Evolutionary conservation across 768 basidiomycete genomes (phyloP).

Genomic region (Tylopilus rubrobrunneus): DNA sequence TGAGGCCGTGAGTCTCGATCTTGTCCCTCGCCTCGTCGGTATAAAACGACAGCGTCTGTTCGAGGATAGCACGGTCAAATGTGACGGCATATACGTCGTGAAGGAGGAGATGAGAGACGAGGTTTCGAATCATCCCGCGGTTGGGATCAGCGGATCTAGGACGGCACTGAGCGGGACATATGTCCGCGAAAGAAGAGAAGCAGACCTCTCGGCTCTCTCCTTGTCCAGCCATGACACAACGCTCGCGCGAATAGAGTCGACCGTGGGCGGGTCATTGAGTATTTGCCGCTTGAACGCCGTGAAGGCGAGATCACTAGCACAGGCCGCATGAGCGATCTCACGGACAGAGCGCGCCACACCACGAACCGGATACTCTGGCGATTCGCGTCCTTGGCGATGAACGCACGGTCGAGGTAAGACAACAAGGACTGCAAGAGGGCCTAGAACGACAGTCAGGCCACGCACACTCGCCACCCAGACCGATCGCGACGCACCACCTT

Average conservation of each 20-base stretch:
- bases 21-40: conserved; percentile 42
- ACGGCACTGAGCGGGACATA: neutral
- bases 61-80: conserved; percentile 56
- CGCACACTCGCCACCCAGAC: neutral
- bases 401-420: conserved; percentile 69
- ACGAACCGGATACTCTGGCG: conserved; percentile 45
- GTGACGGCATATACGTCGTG: conserved; percentile 52
- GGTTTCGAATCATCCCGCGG: conserved; percentile 40
- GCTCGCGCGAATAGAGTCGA: conserved; percentile 40
- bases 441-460: conserved; percentile 31
- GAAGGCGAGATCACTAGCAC: conserved; percentile 52
- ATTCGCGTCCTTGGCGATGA: conserved; percentile 42
- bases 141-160: conserved; percentile 34
- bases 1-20: conserved; percentile 27
- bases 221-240: conserved; percentile 49
- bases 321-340: neutral
- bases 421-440: conserved; percentile 57
- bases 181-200: neutral
- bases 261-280: conserved; percentile 45
- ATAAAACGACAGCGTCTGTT: conserved; percentile 52
- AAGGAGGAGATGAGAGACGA: conserved; percentile 55
- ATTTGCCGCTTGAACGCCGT: conserved; percentile 47
- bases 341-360: neutral
- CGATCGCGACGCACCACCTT: conserved; percentile 49
- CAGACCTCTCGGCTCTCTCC: conserved; percentile 47